Evolutionary conservation across 768 basidiomycete genomes (phyloP), one percentile per base, ranked within the genome.

Genomic region (Podaxis sp.): DNA sequence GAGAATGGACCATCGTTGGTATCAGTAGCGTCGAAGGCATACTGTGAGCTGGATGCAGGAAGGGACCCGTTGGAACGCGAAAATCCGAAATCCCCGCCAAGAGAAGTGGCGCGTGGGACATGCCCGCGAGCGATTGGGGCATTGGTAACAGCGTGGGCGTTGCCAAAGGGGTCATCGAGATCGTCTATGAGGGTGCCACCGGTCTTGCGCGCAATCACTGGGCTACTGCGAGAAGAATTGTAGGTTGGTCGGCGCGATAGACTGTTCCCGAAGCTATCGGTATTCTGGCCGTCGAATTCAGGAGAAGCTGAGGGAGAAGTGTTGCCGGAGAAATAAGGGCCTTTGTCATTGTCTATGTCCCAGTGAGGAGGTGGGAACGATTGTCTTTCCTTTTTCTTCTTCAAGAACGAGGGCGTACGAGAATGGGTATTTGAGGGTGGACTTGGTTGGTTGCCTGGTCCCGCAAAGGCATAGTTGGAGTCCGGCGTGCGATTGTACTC

Each of bases 281-380:
- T 15, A 4, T 15, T 46, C 17, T 26, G 39, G 15, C 3, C 30
- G 22, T 26, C 51, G 24, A 39, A 8, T 13, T 48, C 57, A 48
- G n/a, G 46, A 59, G 44, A 40, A 39, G 54, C 17, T n/a, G 57
- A 51, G 28, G 62, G n/a, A 9, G 61, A 40, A 5, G 51, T 12
- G 24, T 38, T 19, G 9, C 71, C 69, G 57, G 71, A 70, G 67
- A 89, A 89, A 70, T 87, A 87, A 7, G 88, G 85, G 1, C 84
- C 87, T 7, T 75, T 72, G 58, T 80, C 74, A 62, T 78, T 79
- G 38, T 70, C 71, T 13, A 70, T 68, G 6, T 84, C 87, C 90
- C 90, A 92, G 19, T 84, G 78, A 28, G 75, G 68, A 3, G 90
- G 90, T 36, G 91, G 90, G 64, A 90, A 92, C 2, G 70, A 68